Evolutionary conservation across 2,329 filamentous ascomycete species (phyloP).

Genomic region (Hymenoscyphus fructigenus): DNA sequence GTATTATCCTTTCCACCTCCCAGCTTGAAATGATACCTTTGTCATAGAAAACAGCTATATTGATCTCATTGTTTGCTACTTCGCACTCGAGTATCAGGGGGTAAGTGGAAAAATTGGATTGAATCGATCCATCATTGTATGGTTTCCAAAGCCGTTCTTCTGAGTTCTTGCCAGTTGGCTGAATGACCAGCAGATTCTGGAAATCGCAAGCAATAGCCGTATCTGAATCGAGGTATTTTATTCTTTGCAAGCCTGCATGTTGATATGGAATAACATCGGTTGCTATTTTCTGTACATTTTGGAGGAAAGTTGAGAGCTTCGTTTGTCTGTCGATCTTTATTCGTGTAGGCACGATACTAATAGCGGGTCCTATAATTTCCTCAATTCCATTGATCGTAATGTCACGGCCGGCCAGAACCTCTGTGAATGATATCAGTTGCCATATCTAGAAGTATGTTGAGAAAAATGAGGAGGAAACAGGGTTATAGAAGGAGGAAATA

Average conservation of each 20-base stretch:
- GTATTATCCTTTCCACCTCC: constrained; percentile 13
- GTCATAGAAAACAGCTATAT: constrained; percentile 18
- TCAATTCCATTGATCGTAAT: constrained; percentile 41
- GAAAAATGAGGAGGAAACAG: constrained; percentile 33
- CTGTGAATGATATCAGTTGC: constrained; percentile 40
- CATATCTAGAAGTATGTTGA: constrained; percentile 17
- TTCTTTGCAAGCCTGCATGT: constrained; percentile 40
- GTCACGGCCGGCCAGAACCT: constrained; percentile 44
- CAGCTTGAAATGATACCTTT: constrained; percentile 10
- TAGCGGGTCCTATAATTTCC: constrained; percentile 42
- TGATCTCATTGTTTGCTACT: constrained; percentile 7
- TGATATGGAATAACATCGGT: constrained; percentile 46
- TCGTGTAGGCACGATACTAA: constrained; percentile 45
- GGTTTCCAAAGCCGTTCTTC: constrained; percentile 7
- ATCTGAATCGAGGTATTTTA: constrained; percentile 20
- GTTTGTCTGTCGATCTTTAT: constrained; percentile 34
- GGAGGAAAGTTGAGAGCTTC: constrained; percentile 4
- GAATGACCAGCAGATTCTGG: constrained; percentile 27
- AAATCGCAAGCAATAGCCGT: constrained; percentile 23
- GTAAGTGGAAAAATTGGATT: constrained; percentile 21
- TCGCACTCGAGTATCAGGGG: constrained; percentile 21
- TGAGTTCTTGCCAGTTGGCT: constrained; percentile 17
- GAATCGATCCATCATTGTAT: background rate
- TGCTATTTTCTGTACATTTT: constrained; percentile 8
- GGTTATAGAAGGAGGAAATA: too few relatives aligned